These are phyloP conservation scores for Phoenix dactylifera DNA, from an alignment of 176 grass and related monocot genomes.

Conservation along the genomic window DNA sequence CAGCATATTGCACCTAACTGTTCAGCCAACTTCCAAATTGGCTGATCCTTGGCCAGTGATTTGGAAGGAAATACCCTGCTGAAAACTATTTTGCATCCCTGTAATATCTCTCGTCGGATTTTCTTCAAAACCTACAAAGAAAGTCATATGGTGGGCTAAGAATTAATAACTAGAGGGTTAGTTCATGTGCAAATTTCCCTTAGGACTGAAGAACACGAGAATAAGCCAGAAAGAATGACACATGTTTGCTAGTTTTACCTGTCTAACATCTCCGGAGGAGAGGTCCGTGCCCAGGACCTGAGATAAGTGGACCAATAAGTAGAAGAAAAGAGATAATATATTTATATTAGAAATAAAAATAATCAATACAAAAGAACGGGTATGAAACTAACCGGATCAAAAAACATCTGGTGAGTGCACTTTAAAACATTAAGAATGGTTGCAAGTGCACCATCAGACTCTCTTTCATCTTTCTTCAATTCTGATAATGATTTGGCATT, in stretches of 20 bases:
- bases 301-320: conserved; percentile 11
- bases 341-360: not conserved
- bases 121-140: conserved; percentile 51
- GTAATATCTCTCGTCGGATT: conserved; percentile 44
- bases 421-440: conserved; percentile 72
- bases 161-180: no score
- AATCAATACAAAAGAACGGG: not conserved
- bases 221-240: not conserved
- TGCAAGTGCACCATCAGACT: conserved; percentile 64
- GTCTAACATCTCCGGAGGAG: conserved; percentile 53
- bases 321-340: not conserved
- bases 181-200: no score
- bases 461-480: conserved; percentile 73
- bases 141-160: not conserved
- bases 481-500: conserved; percentile 54
- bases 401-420: conserved; percentile 57
- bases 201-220: no score
- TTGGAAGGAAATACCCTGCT: conserved; percentile 53
- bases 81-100: conserved; percentile 77
- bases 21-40: conserved; percentile 74
- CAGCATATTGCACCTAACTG: conserved; percentile 61
- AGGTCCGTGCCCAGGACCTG: conserved; percentile 44
- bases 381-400: conserved; percentile 53
- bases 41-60: conserved; percentile 29
- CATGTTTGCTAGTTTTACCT: conserved; percentile 27